Evolutionary conservation across 148 eudicot species (phyloP).

Genomic region (Amaranthus palmeri): DNA sequence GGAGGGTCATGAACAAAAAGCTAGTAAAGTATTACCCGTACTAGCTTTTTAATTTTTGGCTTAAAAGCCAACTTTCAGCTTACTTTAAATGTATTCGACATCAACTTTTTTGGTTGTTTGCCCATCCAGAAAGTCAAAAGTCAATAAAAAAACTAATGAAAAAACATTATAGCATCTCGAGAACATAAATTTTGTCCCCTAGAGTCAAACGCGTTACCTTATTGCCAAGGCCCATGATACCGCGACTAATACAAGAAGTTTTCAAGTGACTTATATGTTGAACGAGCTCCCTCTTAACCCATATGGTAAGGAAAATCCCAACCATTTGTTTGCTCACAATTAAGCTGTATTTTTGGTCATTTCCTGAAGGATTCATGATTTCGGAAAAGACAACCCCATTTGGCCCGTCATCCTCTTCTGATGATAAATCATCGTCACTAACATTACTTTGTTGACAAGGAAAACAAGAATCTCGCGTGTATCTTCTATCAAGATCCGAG

Average conservation of each 20-base stretch:
- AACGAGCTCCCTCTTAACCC: conserved; percentile 49
- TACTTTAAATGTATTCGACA: too few species aligned
- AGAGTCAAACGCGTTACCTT: conserved; percentile 31
- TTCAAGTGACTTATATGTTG: conserved; percentile 51
- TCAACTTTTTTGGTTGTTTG: too few species aligned
- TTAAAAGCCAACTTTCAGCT: too few species aligned
- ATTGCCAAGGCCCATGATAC: conserved; percentile 63
- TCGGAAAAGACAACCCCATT: conserved; percentile 27
- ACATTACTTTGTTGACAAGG: conserved; percentile 35
- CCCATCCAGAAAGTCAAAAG: too few species aligned
- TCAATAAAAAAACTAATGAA: too few species aligned
- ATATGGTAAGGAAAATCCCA: conserved; percentile 49
- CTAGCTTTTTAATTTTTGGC: too few species aligned
- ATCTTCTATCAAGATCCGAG: conserved; percentile 35
- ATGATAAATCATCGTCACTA: conserved; percentile 36
- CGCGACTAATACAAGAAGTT: conserved; percentile 43
- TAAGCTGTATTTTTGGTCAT: conserved; percentile 36
- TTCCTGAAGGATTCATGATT: conserved; percentile 16
- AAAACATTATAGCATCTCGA: too few species aligned
- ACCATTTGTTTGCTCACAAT: conserved; percentile 63
- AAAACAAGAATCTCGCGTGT: conserved; percentile 48
- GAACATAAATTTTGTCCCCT: too few species aligned
- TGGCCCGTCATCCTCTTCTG: conserved; percentile 45
- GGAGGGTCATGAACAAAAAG: too few species aligned
- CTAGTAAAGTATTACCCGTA: too few species aligned